Evolutionary conservation across 2,329 filamentous ascomycete species (phyloP).

Genomic region (Karstenula rhodostoma): DNA sequence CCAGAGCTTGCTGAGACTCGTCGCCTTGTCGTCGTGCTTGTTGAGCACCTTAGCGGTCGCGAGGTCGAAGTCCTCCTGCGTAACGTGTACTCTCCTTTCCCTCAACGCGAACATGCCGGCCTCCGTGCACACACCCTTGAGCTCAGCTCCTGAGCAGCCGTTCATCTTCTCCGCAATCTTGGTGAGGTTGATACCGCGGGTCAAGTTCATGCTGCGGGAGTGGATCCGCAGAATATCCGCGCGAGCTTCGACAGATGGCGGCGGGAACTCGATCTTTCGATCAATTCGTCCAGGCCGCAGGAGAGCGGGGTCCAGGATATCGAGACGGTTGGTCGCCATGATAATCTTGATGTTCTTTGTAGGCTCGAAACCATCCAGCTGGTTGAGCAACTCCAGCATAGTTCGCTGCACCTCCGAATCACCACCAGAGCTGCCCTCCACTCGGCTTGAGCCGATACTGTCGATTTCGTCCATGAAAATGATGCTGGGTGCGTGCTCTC

Average conservation of each 20-base stretch:
- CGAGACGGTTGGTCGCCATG: constrained; percentile 98
- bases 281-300: constrained; percentile 97
- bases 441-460: constrained; percentile 95
- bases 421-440: constrained; percentile 92
- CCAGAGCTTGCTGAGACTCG: constrained; percentile 87
- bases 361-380: constrained; percentile 97
- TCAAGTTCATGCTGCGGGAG: constrained; percentile 98
- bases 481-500: constrained; percentile 96
- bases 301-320: constrained; percentile 94
- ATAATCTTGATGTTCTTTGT: constrained; percentile 99
- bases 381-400: constrained; percentile 97
- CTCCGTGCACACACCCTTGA: constrained; percentile 99
- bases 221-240: constrained; percentile 98
- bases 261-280: constrained; percentile 98
- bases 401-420: constrained; percentile 98
- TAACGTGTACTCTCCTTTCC: constrained; percentile 95
- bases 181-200: constrained; percentile 93
- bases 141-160: constrained; percentile 93
- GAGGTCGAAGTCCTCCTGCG: constrained; percentile 98
- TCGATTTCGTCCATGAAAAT: constrained; percentile 99
- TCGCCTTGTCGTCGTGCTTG: constrained; percentile 99
- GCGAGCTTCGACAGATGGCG: constrained; percentile 92
- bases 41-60: constrained; percentile 99
- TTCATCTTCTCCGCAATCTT: constrained; percentile 99
- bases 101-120: constrained; percentile 97